phyloP scores from a whole-genome alignment of 148 eudicot species.

The Cornus florida region DNA sequence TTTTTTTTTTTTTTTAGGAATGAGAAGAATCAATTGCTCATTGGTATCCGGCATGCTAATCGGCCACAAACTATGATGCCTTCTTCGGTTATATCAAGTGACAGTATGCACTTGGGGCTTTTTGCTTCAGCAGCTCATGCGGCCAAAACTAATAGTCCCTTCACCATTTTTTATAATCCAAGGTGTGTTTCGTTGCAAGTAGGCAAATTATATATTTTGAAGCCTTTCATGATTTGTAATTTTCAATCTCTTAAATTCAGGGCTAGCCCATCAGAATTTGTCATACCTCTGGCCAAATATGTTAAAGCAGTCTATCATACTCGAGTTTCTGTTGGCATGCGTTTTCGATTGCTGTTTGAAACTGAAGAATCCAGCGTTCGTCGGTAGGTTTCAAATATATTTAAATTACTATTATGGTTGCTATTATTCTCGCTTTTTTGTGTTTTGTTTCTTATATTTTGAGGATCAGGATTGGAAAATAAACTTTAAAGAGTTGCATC shows the following conservation, averaged over 20 bases:
- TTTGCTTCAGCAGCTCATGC: slow-evolving; percentile 62
- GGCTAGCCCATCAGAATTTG: slow-evolving; percentile 64
- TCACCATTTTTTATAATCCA: slow-evolving; percentile 52
- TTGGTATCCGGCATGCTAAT: slow-evolving; percentile 54
- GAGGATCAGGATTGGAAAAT: neutral
- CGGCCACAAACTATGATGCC: slow-evolving; percentile 53
- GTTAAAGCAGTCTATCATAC: slow-evolving; percentile 59
- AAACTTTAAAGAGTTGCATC: neutral
- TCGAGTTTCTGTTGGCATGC: slow-evolving; percentile 72
- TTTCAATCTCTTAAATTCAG: slow-evolving; percentile 23
- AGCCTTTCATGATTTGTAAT: neutral
- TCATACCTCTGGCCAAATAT: slow-evolving; percentile 54
- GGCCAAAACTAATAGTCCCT: slow-evolving; percentile 43
- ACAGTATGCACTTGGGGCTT: slow-evolving; percentile 56
- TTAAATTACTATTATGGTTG: neutral
- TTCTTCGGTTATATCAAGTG: slow-evolving; percentile 52
- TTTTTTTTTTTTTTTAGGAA: slow-evolving; percentile 29
- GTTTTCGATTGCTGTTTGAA: slow-evolving; percentile 66
- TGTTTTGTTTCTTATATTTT: neutral
- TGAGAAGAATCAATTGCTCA: slow-evolving; percentile 47
- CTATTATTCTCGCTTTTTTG: neutral
- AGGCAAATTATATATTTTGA: neutral
- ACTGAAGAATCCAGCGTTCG: slow-evolving; percentile 68
- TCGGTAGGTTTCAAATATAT: slow-evolving; percentile 30
- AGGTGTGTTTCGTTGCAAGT: slow-evolving; percentile 20